phyloP scores from a whole-genome alignment of 2,329 filamentous ascomycete species.

The Colletotrichum sp. region DNA sequence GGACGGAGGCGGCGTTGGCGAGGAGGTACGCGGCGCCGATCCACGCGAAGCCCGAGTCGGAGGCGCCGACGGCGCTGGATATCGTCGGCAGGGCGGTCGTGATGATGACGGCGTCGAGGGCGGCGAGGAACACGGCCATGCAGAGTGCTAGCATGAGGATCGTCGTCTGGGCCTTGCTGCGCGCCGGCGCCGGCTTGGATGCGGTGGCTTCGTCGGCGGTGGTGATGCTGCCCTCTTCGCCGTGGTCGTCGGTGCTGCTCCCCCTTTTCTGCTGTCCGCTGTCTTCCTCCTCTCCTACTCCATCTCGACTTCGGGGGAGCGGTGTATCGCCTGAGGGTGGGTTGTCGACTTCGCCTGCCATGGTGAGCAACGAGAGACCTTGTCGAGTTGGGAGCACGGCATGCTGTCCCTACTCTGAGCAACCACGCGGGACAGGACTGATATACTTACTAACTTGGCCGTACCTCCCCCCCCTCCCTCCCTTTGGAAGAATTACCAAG shows the following conservation, averaged over 20 bases:
- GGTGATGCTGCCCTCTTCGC: not conserved
- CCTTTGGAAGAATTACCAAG: not conserved
- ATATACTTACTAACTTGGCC: not conserved
- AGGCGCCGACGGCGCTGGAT: constrained; percentile 63
- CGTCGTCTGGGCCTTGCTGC: constrained; percentile 40
- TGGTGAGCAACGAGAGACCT: not conserved
- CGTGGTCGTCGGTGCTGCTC: not conserved
- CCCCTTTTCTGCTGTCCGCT: not conserved
- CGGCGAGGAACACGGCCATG: constrained; percentile 56
- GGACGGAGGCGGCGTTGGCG: constrained; percentile 69
- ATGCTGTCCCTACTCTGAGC: not conserved
- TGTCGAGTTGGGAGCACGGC: not conserved
- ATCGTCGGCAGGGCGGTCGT: constrained; percentile 73
- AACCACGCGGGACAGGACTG: not conserved
- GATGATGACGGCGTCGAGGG: constrained; percentile 66
- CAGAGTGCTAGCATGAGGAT: constrained; percentile 47
- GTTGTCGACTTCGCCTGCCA: not conserved
- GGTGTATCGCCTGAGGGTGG: not conserved
- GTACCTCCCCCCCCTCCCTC: not conserved
- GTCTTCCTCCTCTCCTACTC: not conserved
- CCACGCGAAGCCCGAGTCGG: constrained; percentile 76
- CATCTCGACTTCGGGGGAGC: not conserved
- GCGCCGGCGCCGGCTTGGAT: constrained; percentile 22
- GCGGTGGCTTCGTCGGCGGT: not conserved
- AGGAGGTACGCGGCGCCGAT: constrained; percentile 78